phyloP scores from a whole-genome alignment of 164 flowering plant genomes.

The Santalum album region DNA sequence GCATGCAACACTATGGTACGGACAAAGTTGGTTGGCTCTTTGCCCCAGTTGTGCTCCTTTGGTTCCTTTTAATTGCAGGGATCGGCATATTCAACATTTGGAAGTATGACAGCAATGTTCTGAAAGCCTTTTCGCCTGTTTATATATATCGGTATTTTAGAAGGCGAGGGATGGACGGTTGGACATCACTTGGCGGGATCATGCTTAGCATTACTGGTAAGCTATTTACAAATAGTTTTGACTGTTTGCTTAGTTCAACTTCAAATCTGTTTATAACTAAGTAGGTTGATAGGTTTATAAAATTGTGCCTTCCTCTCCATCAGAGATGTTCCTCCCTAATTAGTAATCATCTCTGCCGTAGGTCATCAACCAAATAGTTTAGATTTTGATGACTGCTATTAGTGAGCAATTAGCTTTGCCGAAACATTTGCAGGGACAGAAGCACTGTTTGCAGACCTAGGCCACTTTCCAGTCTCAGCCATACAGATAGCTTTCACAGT shows the following conservation, averaged over 20 bases:
- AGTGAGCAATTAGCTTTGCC: background rate
- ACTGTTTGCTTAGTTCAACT: background rate
- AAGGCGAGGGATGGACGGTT: slow-evolving; percentile 3
- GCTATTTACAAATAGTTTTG: background rate
- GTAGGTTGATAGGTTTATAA: too few relatives aligned
- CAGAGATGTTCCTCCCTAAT: too few relatives aligned
- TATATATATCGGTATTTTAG: slow-evolving; percentile 26
- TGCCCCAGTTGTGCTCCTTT: slow-evolving; percentile 23
- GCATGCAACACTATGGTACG: slow-evolving; percentile 41
- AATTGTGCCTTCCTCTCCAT: too few relatives aligned
- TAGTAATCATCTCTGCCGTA: too few relatives aligned
- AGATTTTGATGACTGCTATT: background rate
- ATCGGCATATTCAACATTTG: slow-evolving; percentile 22
- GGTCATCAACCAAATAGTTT: too few relatives aligned
- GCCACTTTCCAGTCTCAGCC: slow-evolving; percentile 68
- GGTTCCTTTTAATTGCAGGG: slow-evolving; percentile 20
- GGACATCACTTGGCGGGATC: slow-evolving; percentile 26
- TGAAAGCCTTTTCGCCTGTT: slow-evolving; percentile 18
- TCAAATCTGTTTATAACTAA: too few relatives aligned
- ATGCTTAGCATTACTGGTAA: slow-evolving; percentile 12
- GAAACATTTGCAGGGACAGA: slow-evolving; percentile 42
- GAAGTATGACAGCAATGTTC: slow-evolving; percentile 13
- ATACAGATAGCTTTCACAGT: slow-evolving; percentile 86
- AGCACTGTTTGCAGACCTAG: slow-evolving; percentile 68
- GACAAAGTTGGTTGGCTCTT: slow-evolving; percentile 24